A percentile compares a stretch with the other conserved stretches of the same genome.
Conservation (phyloP, 1,284 basidiomycete species). For the Polyporus tsugae region DNA sequence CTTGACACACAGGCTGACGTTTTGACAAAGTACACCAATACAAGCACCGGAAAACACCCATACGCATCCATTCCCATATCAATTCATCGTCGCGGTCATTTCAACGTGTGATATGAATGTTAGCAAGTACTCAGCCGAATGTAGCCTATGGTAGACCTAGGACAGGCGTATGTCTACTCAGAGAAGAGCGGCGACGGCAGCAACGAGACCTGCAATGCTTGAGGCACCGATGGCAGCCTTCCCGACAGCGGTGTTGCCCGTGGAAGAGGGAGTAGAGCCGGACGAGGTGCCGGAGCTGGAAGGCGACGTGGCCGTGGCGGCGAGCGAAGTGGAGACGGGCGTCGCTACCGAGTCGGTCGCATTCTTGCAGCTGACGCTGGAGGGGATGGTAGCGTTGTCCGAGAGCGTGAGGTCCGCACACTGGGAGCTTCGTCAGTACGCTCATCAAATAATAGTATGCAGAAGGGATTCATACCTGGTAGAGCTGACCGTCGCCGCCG, state of each 20-base stretch:
- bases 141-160: neutral
- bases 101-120: neutral
- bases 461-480: conserved; percentile 55
- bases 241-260: conserved; percentile 27
- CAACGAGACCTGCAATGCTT: conserved; percentile 34
- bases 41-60: neutral
- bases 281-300: conserved; percentile 14
- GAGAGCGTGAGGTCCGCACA: conserved; percentile 78
- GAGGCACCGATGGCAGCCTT: conserved; percentile 33
- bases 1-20: neutral
- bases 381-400: conserved; percentile 48
- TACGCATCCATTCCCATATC: neutral
- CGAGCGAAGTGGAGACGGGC: conserved; percentile 26
- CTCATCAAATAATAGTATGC: neutral
- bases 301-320: conserved; percentile 24
- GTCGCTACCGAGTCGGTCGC: conserved; percentile 36
- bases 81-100: neutral
- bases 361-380: conserved; percentile 42
- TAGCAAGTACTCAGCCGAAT: neutral
- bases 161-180: conserved; percentile 15
- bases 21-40: neutral
- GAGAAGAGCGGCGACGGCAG: conserved; percentile 31
- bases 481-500: conserved; percentile 74
- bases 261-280: conserved; percentile 24
- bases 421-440: conserved; percentile 42